These are phyloP conservation scores for Neopestalotiopsis sp. DNA, from an alignment of 2,329 filamentous ascomycete genomes.

Conservation along the genomic window DNA sequence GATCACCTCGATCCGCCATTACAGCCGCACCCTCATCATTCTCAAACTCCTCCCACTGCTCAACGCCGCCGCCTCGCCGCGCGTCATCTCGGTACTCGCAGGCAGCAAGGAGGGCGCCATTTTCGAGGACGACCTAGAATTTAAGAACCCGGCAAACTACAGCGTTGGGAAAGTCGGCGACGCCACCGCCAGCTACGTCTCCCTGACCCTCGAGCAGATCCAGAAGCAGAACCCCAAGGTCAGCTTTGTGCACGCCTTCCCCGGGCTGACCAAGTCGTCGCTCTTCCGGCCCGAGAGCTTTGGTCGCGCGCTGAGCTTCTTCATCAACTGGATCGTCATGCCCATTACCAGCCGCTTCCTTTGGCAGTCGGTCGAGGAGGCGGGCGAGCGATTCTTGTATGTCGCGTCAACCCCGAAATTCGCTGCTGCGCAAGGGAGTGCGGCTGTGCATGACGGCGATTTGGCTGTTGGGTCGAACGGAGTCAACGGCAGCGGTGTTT, in stretches of 20 bases:
- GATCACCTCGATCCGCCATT: constrained; percentile 12
- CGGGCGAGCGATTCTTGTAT: constrained; percentile 14
- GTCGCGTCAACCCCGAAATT: neutral
- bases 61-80: neutral
- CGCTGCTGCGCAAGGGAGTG: neutral
- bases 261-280: neutral
- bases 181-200: neutral
- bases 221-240: constrained; percentile 10
- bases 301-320: neutral
- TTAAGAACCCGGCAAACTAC: constrained; percentile 11
- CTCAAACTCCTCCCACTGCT: constrained; percentile 11
- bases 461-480: neutral
- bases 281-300: constrained; percentile 6
- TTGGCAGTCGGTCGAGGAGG: neutral
- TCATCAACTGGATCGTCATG: constrained; percentile 14
- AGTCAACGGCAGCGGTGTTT: neutral
- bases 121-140: neutral
- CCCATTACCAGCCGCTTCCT: neutral
- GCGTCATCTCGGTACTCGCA: constrained; percentile 2
- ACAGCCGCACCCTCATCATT: constrained; percentile 4
- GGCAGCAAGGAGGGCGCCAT: constrained; percentile 3
- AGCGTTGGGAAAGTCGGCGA: neutral
- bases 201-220: constrained; percentile 9
- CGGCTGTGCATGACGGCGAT: neutral
- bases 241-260: constrained; percentile 13